These are phyloP conservation scores for Sodiomyces alkalinus DNA, from an alignment of 2,329 filamentous ascomycete species.

Conservation along the genomic window DNA sequence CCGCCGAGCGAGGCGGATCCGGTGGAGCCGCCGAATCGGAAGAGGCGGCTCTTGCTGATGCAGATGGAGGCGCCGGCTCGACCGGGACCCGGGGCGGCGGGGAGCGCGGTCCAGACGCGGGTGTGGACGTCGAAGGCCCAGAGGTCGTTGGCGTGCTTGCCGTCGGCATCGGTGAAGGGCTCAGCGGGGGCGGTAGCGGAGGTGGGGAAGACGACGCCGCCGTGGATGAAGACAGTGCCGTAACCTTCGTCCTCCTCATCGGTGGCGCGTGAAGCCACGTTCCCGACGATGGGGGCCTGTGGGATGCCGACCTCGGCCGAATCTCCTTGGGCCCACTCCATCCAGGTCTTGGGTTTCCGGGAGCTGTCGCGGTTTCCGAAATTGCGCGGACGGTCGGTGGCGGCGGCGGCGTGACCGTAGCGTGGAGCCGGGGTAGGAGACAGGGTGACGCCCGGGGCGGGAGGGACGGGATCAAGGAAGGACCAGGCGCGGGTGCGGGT, in stretches of 20 bases:
- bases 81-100: conserved; percentile 49
- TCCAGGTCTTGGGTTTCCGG: conserved; percentile 26
- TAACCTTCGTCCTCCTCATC: conserved; percentile 47
- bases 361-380: conserved; percentile 21
- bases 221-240: conserved; percentile 61
- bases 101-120: conserved; percentile 51
- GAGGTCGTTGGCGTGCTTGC: conserved; percentile 48
- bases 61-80: conserved; percentile 56
- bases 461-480: conserved; percentile 40
- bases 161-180: conserved; percentile 38
- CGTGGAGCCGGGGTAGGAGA: conserved; percentile 42
- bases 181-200: background rate
- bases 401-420: conserved; percentile 53
- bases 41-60: conserved; percentile 48
- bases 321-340: conserved; percentile 40
- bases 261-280: conserved; percentile 39
- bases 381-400: conserved; percentile 40
- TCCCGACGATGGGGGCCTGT: conserved; percentile 43
- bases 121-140: conserved; percentile 62
- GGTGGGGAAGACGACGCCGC: conserved; percentile 27
- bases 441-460: conserved; percentile 23
- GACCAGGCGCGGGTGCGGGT: conserved; percentile 50
- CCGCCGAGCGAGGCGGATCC: conserved; percentile 56
- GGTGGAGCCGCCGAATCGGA: conserved; percentile 70
- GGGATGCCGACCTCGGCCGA: conserved; percentile 37